Base-by-base conservation (phyloP, 176 grass and related monocot genomes). In the barley (Hordeum vulgare) region DNA sequence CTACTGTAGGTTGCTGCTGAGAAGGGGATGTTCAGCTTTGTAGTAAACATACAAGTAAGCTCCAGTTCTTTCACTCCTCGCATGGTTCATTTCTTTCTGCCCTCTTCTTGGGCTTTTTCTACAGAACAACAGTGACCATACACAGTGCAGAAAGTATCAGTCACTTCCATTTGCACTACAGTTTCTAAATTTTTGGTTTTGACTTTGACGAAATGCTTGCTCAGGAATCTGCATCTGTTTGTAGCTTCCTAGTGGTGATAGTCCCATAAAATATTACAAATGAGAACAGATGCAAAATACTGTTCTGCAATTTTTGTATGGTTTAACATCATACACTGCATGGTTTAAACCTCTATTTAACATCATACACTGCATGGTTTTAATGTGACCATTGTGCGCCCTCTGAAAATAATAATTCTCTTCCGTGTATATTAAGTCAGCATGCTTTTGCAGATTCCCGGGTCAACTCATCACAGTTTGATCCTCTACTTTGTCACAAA, bases 21-120 rank as follows among this genome's bases (percentile, higher is more conserved):
- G 85, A 99, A 99, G 90, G 96, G 93, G 33, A 84, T 99, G 80
- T 99, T 99, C 64, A 88, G 82, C 56, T 88, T 99, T 79, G 74
- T 96, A 18, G 71, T 99, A 79, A 99, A 99, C 82, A 83, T 99
- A 59, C 93, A 99, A 84, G 96, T 96, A 94, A 96, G 91, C 37
- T 87, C 27, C 0, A 60, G 45, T 59, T 68, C 56, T 76, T 27
- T 26, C n/a, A 73, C 15, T 34, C 56, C 47, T 6, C 47, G 0
- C 47, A 51, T 7, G 47, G 47, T 7, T 49, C 45, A 51, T 51
- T 18, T 51, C 15, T 51, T 51, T 18, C 47, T 18, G 15, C 47
- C 47, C 47, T 18, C 47, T 51, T 11, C 20, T 20, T 12, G 10
- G 21, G 11, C 21, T 8, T 71, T 81, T 81, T 69, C 71, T 36